Conservation (phyloP, 139 green algal genomes). For the Coccomyxa sp. region DNA sequence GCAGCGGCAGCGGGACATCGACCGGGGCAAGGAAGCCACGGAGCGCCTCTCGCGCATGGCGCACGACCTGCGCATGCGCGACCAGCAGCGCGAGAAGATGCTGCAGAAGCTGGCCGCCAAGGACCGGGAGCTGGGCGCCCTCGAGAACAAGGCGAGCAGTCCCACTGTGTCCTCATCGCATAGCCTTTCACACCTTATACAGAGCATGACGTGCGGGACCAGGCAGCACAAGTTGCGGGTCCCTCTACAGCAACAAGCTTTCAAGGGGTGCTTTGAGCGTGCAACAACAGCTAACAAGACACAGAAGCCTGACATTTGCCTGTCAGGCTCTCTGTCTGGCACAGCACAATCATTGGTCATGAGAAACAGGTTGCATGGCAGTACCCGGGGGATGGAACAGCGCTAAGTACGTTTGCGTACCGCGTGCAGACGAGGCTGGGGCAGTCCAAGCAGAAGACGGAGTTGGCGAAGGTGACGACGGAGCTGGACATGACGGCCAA, state of each 20-base stretch:
- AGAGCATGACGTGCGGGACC: conserved; percentile 6
- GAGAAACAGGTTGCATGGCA: no score
- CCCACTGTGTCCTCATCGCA: not conserved
- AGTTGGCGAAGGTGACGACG: conserved; percentile 15
- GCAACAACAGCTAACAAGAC: no score
- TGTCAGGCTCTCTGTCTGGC: conserved; percentile 31
- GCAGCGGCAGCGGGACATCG: conserved; percentile 33
- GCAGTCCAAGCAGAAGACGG: conserved; percentile 13
- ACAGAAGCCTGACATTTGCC: no score
- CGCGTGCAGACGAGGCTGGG: conserved; percentile 1
- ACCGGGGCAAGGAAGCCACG: conserved; percentile 2
- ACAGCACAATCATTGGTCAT: not conserved
- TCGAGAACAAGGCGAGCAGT: conserved; percentile 31
- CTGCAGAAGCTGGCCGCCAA: conserved; percentile 25
- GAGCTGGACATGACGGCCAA: conserved; percentile 3
- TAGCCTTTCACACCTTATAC: not conserved
- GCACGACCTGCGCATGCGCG: conserved; percentile 11
- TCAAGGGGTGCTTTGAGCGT: no score
- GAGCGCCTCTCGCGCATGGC: conserved; percentile 32
- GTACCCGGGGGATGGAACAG: no score
- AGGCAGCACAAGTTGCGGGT: no score
- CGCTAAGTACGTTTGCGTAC: not conserved
- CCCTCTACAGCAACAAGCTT: no score
- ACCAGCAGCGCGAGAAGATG: conserved; percentile 25
- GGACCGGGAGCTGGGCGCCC: conserved; percentile 39